These are phyloP conservation scores for Fusarium sp. DNA, from an alignment of 2,329 filamentous ascomycete genomes.

Conservation along the genomic window DNA sequence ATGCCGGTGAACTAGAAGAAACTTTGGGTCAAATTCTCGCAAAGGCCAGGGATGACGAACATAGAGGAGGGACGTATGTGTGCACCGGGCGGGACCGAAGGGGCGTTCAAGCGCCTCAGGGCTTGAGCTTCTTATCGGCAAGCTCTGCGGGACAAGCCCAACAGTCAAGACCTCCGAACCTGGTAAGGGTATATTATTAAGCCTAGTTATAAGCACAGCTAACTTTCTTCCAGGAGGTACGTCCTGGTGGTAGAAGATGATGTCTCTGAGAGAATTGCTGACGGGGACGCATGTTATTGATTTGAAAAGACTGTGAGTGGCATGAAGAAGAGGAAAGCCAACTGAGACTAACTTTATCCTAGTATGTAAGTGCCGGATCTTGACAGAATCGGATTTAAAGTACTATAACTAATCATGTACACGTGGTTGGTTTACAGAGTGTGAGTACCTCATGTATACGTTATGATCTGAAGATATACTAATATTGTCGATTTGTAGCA, in stretches of 20 bases:
- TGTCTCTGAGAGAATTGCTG: not conserved
- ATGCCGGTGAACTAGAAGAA: constrained; percentile 6
- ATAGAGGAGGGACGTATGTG: constrained; percentile 7
- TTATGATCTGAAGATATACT: not conserved
- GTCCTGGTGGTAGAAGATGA: not conserved
- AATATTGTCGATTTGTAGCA: too few species aligned
- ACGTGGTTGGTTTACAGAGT: not conserved
- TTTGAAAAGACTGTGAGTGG: constrained; percentile 20
- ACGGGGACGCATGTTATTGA: not conserved
- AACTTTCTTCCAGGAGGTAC: constrained; percentile 17
- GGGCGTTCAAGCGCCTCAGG: not conserved
- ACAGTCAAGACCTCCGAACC: constrained; percentile 6
- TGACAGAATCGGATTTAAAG: not conserved
- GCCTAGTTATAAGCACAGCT: too few species aligned
- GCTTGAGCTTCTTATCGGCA: constrained; percentile 2
- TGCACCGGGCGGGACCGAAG: constrained; percentile 9
- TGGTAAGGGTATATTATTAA: too few species aligned
- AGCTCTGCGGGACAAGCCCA: not conserved
- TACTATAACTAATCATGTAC: not conserved
- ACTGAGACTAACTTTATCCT: not conserved
- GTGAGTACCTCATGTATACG: not conserved
- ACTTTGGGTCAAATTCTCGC: too few species aligned
- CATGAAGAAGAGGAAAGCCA: too few species aligned
- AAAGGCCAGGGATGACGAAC: not conserved
- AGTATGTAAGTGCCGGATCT: constrained; percentile 9